Base-by-base conservation (phyloP, 345 rosid species). In the Brassica rapa region DNA sequence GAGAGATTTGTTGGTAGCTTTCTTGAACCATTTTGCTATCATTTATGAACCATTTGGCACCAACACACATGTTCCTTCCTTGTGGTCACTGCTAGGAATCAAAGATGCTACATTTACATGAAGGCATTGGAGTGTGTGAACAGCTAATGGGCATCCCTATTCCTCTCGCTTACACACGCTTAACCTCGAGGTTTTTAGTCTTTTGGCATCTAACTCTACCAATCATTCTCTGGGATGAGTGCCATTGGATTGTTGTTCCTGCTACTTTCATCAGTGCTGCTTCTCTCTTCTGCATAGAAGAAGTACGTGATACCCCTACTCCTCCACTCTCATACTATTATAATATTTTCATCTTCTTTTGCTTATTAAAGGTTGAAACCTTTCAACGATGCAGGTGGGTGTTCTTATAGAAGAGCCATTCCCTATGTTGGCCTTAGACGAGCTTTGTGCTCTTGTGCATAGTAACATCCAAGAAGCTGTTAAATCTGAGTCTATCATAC, bases 351-450 rank as follows among this genome's bases (percentile, higher is more conserved):
- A 72, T 23, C 29, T 6, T 11, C 32, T 25, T 39, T 27, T 55
- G 60, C 51, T 37, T 39, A 5, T 37, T 39, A 3, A 39, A 39
- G 2, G 46, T 39, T 39, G 12, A 32, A 79, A 61, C 37, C 63
- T 10, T 10, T 14, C 25, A 66, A 66, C 62, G 4, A 33, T 71
- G 65, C 14, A 90, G 98, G 98, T 94, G 65, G 98, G 98, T 72
- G 98, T 92, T 74, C 94, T 94, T 68, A 94, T 94, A 59, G 96
- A 92, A 82, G 98, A 94, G 75, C 97, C 98, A 66, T 92, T 94
- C 82, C 85, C 97, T 9, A 84, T 94, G 96, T 79, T 92, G 76
- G 92, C 97, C 12, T 88, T 94, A 25, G 97, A 92, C 39, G 98
- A 89, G 74, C 85, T 90, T n/a, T 92, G 98, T 76, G 76, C 63